Evolutionary conservation across 495 filamentous ascomycete genomes (phyloP), one percentile per base, ranked within the genome.

Genomic region (Aspergillus cavernicola): DNA sequence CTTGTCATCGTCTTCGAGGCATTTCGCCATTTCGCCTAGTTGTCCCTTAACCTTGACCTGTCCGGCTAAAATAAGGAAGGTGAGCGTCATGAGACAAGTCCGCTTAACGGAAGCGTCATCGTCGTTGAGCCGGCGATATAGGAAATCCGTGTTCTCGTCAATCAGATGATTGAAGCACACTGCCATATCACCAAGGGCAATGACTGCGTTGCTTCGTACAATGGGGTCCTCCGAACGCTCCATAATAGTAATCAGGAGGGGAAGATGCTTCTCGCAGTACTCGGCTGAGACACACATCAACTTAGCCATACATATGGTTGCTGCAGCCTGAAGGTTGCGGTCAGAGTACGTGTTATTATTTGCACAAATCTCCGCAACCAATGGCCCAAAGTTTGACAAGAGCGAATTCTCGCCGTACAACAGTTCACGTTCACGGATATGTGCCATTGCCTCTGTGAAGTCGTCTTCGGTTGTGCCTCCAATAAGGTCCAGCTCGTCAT

Each of bases 1-100:
- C 74, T 90, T 92, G 62, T 99, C 93, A 2, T 85, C 82, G 57
- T 97, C 95, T 68, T 99, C 93, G 23, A 97, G 78, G 64, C 93
- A 99, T 70, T 97, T 97, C 16, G 93, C 93, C 93, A 99, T 99
- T 71, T 97, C 93, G 22, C 93, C 95, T 18, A 99, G 77, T 71
- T 99, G 93, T n/a, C 93, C 93, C 75, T 99, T 99, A 66, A 99
- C 93, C 73, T 99, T 99, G 69, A 99, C 93, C 70, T 99, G 93
- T 16, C 93, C 93, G 0, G 93, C 93, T 22, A 99, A 73, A 62
- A 99, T 99, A 24, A 97, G 72, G 77, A 99, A 99, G 3, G 95
- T 99, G 53, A 99, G 74, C 2, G 93, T 97, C 93, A 97, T 99
- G 12, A 99, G 80, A 70, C 93, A 99, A 1, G 93, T 99, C 7